Percentiles rank a stretch among this genome's conserved stretches.
Evolutionary conservation across 169 alveolate genomes (phyloP).

Genomic region (Plasmodium blacklocki): DNA sequence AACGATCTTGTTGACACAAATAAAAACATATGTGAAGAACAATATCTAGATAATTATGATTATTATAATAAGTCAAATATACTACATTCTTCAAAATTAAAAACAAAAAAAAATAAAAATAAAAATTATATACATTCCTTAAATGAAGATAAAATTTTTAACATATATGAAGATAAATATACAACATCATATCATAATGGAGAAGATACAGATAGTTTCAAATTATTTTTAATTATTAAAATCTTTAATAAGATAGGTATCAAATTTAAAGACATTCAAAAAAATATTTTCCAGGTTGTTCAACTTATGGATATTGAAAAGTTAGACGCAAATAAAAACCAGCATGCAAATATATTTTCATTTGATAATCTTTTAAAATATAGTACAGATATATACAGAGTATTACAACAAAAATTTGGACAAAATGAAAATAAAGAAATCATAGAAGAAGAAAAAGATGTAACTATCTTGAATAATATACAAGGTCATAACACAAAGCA

Average conservation of each 20-base stretch:
- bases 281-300: constrained; percentile 38
- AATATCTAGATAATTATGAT: too few relatives aligned
- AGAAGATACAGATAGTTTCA: constrained; percentile 49
- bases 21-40: too few relatives aligned
- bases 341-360: constrained; percentile 7
- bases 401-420: constrained; percentile 11
- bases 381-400: constrained; percentile 13
- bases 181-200: background rate
- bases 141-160: too few relatives aligned
- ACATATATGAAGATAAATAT: too few relatives aligned
- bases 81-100: too few relatives aligned
- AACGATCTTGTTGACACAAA: too few relatives aligned
- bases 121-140: too few relatives aligned
- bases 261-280: constrained; percentile 20
- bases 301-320: background rate
- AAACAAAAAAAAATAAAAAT: too few relatives aligned
- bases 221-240: constrained; percentile 30
- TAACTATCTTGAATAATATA: background rate
- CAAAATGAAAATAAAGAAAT: background rate
- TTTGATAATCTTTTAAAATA: constrained; percentile 32
- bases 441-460: background rate
- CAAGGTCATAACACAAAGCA: background rate
- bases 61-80: too few relatives aligned
- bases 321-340: background rate
- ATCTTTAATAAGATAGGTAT: constrained; percentile 21